Evolutionary conservation across 192 early-diverging fungal genomes (phyloP).

Genomic region (Pecoramyces ruminantium): DNA sequence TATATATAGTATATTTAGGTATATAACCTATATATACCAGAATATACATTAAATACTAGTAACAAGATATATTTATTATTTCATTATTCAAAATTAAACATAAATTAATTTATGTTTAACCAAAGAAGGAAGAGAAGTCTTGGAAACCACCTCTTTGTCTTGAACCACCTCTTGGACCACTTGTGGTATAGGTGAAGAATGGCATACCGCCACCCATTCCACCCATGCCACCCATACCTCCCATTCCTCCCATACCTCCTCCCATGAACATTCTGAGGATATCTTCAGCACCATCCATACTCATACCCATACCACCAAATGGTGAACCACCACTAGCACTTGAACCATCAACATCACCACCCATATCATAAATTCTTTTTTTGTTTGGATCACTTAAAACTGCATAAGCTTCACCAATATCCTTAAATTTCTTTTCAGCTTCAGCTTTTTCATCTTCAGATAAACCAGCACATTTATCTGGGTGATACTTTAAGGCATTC

Average conservation of each 20-base stretch:
- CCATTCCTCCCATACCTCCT: conserved; percentile 1
- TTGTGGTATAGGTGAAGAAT: background rate
- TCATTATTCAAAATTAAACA: no score
- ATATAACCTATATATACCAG: no score
- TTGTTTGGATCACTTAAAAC: conserved; percentile 66
- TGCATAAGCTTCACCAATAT: conserved; percentile 61
- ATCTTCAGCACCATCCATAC: conserved; percentile 4
- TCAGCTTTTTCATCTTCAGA: conserved; percentile 26
- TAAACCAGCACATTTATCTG: conserved; percentile 69
- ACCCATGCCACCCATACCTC: background rate
- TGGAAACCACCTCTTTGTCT: background rate
- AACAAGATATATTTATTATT: no score
- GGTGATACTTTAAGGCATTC: conserved; percentile 74
- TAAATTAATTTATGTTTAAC: no score
- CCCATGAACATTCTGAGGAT: conserved; percentile 8
- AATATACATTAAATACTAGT: no score
- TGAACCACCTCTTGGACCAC: background rate
- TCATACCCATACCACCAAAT: conserved; percentile 11
- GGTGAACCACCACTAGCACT: conserved; percentile 19
- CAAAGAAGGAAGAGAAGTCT: background rate
- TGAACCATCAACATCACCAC: conserved; percentile 58
- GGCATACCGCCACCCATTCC: conserved; percentile 18
- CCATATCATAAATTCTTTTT: conserved; percentile 62
- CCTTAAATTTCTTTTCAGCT: conserved; percentile 64
- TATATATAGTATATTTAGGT: no score